A percentile compares a stretch with the other conserved stretches of the same genome.
phyloP scores from a whole-genome alignment of 352 stramenopile species.

The Plasmopara muralis region DNA sequence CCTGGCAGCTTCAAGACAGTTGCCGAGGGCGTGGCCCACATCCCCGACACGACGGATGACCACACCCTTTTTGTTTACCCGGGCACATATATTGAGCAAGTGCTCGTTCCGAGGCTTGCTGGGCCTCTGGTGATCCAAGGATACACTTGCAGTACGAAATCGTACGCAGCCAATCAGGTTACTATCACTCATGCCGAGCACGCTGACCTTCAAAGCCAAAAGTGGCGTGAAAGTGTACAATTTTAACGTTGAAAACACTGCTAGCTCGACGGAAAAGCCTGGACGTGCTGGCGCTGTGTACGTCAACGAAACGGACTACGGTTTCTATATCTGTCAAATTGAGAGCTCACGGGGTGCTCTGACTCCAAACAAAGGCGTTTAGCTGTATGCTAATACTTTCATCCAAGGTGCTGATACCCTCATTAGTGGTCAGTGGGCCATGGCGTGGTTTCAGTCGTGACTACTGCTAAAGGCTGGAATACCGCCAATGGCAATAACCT shows the following conservation, averaged over 20 bases:
- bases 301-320: constrained; percentile 23
- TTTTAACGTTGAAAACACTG: constrained; percentile 18
- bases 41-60: constrained; percentile 16
- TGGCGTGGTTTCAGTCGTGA: constrained; percentile 10
- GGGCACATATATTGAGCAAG: constrained; percentile 13
- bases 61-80: constrained; percentile 12
- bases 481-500: constrained; percentile 13
- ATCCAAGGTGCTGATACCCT: constrained; percentile 16
- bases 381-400: constrained; percentile 21
- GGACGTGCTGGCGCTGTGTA: constrained; percentile 21
- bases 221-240: constrained; percentile 15
- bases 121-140: constrained; percentile 12
- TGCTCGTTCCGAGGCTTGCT: constrained; percentile 8
- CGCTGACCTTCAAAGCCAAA: constrained; percentile 9
- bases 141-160: constrained; percentile 12
- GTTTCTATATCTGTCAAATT: not conserved
- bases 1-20: constrained; percentile 11
- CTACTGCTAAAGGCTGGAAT: constrained; percentile 18
- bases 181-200: constrained; percentile 13
- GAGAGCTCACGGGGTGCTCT: constrained; percentile 21
- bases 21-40: constrained; percentile 5
- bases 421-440: constrained; percentile 18
- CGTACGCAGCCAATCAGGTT: constrained; percentile 12
- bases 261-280: constrained; percentile 20
- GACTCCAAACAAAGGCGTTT: constrained; percentile 14